These are phyloP conservation scores for Solanum infundibuliforme DNA, from an alignment of 257 asterid genomes.

Conservation along the genomic window DNA sequence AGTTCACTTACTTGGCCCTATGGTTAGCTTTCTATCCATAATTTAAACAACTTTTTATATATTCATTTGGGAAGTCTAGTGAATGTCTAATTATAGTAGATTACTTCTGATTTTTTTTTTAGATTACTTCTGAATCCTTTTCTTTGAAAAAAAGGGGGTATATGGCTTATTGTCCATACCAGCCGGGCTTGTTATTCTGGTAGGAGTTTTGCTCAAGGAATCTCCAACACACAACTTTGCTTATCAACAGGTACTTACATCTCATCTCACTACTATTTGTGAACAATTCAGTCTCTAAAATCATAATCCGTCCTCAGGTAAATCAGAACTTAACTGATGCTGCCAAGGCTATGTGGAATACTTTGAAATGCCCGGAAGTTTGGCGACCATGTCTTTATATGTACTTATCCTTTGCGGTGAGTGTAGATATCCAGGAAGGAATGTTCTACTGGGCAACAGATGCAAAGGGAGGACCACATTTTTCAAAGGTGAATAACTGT, in stretches of 20 bases:
- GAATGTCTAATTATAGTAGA: background rate
- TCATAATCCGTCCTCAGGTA: slow-evolving; percentile 37
- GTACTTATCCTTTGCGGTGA: slow-evolving; percentile 67
- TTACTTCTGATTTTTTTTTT: background rate
- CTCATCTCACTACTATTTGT: background rate
- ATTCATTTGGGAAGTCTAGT: background rate
- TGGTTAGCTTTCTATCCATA: slow-evolving; percentile 34
- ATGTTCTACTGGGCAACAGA: slow-evolving; percentile 94
- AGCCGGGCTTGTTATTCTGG: slow-evolving; percentile 60
- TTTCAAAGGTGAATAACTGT: slow-evolving; percentile 49
- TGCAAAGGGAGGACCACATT: slow-evolving; percentile 60
- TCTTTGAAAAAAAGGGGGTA: slow-evolving; percentile 54
- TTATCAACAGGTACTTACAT: slow-evolving; percentile 49
- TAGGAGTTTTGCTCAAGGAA: slow-evolving; percentile 74
- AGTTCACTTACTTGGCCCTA: slow-evolving; percentile 80
- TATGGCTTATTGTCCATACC: slow-evolving; percentile 74
- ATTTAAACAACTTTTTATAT: background rate
- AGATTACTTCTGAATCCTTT: background rate
- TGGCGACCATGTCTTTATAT: slow-evolving; percentile 93
- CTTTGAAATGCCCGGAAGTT: slow-evolving; percentile 60
- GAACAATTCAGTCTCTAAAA: slow-evolving; percentile 4
- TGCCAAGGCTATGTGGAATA: slow-evolving; percentile 80
- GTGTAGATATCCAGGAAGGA: slow-evolving; percentile 69
- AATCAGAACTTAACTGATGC: slow-evolving; percentile 64
- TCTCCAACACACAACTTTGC: slow-evolving; percentile 29